phyloP scores from a whole-genome alignment of 148 eudicot genomes.

The Cornus florida region DNA sequence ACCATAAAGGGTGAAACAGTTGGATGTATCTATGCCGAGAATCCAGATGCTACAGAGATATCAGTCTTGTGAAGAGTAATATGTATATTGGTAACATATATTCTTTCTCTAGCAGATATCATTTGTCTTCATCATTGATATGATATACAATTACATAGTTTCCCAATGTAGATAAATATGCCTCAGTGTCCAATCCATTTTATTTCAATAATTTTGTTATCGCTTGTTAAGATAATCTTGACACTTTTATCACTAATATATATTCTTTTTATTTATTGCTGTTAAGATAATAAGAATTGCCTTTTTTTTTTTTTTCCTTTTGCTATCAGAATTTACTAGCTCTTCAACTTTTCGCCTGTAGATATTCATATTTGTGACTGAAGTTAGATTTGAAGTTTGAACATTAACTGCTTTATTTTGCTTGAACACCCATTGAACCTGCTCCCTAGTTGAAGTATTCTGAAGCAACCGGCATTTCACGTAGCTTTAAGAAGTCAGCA shows the following conservation, averaged over 20 bases:
- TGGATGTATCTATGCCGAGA: neutral
- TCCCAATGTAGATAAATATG: neutral
- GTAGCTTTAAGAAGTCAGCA: no score
- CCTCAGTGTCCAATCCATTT: neutral
- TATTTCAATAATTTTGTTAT: neutral
- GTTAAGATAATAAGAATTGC: neutral
- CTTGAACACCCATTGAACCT: no score
- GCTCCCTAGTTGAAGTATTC: no score
- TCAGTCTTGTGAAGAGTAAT: neutral
- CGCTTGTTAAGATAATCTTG: neutral
- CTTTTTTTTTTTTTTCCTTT: neutral
- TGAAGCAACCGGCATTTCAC: no score
- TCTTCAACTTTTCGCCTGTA: neutral
- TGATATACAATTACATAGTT: neutral
- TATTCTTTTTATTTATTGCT: neutral
- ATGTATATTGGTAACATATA: neutral
- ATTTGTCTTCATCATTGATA: neutral
- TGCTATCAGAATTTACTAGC: neutral
- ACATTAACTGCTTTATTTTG: no score
- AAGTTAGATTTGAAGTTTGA: neutral
- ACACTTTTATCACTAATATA: neutral
- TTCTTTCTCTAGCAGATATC: neutral
- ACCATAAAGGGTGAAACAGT: no score
- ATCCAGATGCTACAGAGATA: neutral
- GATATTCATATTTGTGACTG: no score